phyloP scores from a whole-genome alignment of 768 basidiomycete genomes.

The Collybia mongolica region DNA sequence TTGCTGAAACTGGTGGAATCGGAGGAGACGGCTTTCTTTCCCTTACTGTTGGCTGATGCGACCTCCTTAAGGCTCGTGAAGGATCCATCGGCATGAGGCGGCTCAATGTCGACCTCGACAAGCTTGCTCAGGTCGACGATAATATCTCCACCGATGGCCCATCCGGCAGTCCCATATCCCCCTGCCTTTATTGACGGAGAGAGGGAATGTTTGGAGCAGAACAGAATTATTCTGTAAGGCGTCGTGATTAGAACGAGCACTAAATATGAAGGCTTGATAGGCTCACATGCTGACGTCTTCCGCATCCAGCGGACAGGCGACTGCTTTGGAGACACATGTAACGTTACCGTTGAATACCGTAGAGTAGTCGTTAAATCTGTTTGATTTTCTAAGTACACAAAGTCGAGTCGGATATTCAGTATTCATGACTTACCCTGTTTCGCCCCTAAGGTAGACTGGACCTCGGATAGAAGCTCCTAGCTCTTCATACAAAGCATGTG shows the following conservation, averaged over 20 bases:
- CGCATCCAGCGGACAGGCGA: slow-evolving; percentile 75
- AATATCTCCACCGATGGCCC: slow-evolving; percentile 85
- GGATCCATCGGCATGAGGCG: slow-evolving; percentile 48
- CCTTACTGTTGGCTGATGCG: slow-evolving; percentile 50
- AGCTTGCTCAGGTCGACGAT: slow-evolving; percentile 79
- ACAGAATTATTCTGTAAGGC: slow-evolving; percentile 55
- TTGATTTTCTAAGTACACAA: background rate
- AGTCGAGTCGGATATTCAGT: slow-evolving; percentile 5
- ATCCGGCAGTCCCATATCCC: slow-evolving; percentile 89
- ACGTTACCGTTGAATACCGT: slow-evolving; percentile 81
- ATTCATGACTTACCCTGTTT: slow-evolving; percentile 32
- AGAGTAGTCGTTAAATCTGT: slow-evolving; percentile 46
- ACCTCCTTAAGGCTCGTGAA: slow-evolving; percentile 65
- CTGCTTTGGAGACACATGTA: slow-evolving; percentile 53
- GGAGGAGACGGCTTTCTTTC: slow-evolving; percentile 36
- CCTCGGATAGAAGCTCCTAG: slow-evolving; percentile 46
- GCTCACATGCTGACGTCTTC: slow-evolving; percentile 79
- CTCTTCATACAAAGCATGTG: slow-evolving; percentile 40
- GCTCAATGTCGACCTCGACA: slow-evolving; percentile 65
- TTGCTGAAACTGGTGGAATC: slow-evolving; percentile 34
- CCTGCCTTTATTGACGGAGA: slow-evolving; percentile 86
- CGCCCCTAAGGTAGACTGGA: slow-evolving; percentile 40
- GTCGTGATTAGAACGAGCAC: background rate
- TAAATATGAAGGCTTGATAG: slow-evolving; percentile 3
- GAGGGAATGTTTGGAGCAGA: slow-evolving; percentile 69